A percentile compares a stretch with the other conserved stretches of the same genome.
phyloP scores from a whole-genome alignment of 164 flowering plant genomes.

The Magnolia officinalis region DNA sequence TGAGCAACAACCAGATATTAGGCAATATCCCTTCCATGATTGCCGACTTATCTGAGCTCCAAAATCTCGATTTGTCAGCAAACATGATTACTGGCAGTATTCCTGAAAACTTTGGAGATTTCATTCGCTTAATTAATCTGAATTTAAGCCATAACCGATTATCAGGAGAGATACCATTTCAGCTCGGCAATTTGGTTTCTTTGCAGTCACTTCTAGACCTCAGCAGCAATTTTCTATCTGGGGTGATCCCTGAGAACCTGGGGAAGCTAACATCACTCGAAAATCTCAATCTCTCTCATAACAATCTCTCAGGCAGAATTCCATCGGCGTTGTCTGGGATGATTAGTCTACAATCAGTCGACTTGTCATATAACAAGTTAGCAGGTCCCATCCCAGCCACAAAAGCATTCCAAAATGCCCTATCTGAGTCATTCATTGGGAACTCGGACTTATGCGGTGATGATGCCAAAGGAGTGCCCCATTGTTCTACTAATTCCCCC shows the following conservation, averaged over 20 bases:
- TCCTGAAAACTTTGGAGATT: constrained; percentile 26
- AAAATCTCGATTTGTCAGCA: constrained; percentile 17
- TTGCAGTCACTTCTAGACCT: constrained; percentile 21
- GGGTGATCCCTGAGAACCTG: constrained; percentile 18
- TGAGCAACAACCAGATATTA: constrained; percentile 25
- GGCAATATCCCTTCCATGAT: constrained; percentile 22
- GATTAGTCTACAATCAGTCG: constrained; percentile 14
- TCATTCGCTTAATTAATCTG: constrained; percentile 14
- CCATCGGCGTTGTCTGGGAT: constrained; percentile 15
- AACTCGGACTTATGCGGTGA: constrained; percentile 26
- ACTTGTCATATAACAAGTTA: constrained; percentile 26
- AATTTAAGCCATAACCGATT: constrained; percentile 19
- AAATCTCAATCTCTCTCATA: constrained; percentile 23
- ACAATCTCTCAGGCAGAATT: constrained; percentile 20
- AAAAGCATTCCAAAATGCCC: constrained; percentile 9
- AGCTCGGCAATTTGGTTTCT: constrained; percentile 20
- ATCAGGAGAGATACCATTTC: constrained; percentile 24
- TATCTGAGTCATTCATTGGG: constrained; percentile 12
- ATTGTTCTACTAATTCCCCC: constrained; percentile 3
- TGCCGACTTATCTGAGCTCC: constrained; percentile 13
- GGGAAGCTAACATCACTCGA: constrained; percentile 18
- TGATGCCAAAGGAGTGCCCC: constrained; percentile 9
- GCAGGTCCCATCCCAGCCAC: constrained; percentile 26
- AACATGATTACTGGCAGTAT: constrained; percentile 21
- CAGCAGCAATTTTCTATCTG: constrained; percentile 23